Conservation (phyloP, 2,329 filamentous ascomycete species). For the Cladosporium phlei region DNA sequence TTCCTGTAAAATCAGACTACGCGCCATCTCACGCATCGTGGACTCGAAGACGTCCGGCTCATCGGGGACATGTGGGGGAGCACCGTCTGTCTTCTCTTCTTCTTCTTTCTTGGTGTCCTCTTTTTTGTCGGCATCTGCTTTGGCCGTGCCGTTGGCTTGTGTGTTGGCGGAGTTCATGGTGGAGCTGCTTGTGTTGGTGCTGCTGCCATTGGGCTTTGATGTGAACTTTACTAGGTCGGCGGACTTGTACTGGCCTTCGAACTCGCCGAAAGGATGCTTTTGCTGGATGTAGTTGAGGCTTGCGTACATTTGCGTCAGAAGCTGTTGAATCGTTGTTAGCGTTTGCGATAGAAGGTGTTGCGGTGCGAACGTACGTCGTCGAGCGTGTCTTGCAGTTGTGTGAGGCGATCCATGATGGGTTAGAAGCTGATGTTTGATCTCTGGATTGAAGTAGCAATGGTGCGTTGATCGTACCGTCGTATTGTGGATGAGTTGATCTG, state of each 20-base stretch:
- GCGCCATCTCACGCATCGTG: constrained; percentile 67
- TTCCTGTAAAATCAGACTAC: constrained; percentile 72
- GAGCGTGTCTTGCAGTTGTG: constrained; percentile 78
- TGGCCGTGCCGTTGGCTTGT: constrained; percentile 20
- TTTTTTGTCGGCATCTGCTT: constrained; percentile 4
- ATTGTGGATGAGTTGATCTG: not conserved
- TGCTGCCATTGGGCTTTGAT: constrained; percentile 13
- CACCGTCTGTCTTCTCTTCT: constrained; percentile 9
- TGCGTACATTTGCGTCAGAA: constrained; percentile 46
- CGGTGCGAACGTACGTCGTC: constrained; percentile 58
- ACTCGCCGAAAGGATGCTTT: constrained; percentile 38
- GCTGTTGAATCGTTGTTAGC: constrained; percentile 29
- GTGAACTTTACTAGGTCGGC: constrained; percentile 19
- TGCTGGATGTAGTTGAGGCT: constrained; percentile 41
- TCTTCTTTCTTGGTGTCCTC: constrained; percentile 7
- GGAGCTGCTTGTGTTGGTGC: constrained; percentile 20
- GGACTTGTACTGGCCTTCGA: constrained; percentile 40
- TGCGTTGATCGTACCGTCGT: not conserved
- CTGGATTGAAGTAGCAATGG: not conserved
- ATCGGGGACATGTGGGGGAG: constrained; percentile 49
- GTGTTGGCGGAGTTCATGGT: not conserved
- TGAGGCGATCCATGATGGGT: constrained; percentile 61
- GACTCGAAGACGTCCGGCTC: constrained; percentile 61
- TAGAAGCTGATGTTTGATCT: too few species aligned
- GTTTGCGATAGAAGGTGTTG: not conserved